phyloP scores from a whole-genome alignment of 495 filamentous ascomycete genomes.

The Neurospora pannonica region DNA sequence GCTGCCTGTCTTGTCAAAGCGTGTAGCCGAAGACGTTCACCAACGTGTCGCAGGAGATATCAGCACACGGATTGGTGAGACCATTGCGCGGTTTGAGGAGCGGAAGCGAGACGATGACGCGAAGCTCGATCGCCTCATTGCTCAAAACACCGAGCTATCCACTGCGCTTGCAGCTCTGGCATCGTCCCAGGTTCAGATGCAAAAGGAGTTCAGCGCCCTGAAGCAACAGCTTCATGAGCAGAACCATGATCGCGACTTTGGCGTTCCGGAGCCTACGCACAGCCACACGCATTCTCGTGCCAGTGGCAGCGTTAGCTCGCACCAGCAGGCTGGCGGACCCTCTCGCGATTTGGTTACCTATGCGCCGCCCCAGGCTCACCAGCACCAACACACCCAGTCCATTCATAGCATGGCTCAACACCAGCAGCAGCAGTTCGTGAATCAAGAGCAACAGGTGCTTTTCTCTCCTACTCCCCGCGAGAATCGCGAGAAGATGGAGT shows the following conservation, averaged over 20 bases:
- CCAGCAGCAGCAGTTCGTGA: constrained; percentile 19
- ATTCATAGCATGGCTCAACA: constrained; percentile 24
- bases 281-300: constrained; percentile 9
- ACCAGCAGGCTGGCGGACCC: constrained; percentile 5
- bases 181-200: constrained; percentile 41
- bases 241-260: constrained; percentile 5
- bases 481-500: constrained; percentile 40
- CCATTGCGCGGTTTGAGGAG: constrained; percentile 47
- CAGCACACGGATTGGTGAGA: constrained; percentile 23
- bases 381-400: constrained; percentile 10
- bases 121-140: constrained; percentile 78
- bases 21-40: constrained; percentile 51
- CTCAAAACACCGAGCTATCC: constrained; percentile 58
- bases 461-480: constrained; percentile 27
- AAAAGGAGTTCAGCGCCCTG: constrained; percentile 14
- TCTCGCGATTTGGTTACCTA: constrained; percentile 19
- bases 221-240: constrained; percentile 17
- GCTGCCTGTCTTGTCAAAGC: constrained; percentile 53
- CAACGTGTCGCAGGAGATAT: constrained; percentile 25
- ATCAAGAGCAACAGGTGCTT: constrained; percentile 23
- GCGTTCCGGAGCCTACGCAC: constrained; percentile 1
- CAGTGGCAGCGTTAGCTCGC: constrained; percentile 12
- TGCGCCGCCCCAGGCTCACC: not conserved
- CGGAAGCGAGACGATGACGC: constrained; percentile 58
- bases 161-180: constrained; percentile 66